Percentiles rank a stretch among this genome's conserved stretches.
These are phyloP conservation scores for Thalassiosira ordinaria DNA, from an alignment of 352 stramenopile species.

Conservation along the genomic window DNA sequence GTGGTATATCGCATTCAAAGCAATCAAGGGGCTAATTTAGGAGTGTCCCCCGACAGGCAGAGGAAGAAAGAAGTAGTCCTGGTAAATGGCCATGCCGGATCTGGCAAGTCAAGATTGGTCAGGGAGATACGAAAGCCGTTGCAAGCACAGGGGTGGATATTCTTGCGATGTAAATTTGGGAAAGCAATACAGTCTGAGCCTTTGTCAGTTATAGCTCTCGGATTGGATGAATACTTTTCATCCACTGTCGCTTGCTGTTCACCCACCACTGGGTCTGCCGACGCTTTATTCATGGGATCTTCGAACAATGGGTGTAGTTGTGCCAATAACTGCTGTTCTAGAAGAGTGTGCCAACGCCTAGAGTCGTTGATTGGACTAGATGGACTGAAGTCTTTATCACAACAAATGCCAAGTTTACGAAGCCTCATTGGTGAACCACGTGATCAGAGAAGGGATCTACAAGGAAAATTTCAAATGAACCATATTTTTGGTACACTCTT, in stretches of 20 bases:
- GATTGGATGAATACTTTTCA: constrained; percentile 42
- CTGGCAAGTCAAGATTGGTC: constrained; percentile 31
- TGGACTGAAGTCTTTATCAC: constrained; percentile 16
- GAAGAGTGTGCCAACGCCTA: constrained; percentile 14
- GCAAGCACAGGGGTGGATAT: constrained; percentile 21
- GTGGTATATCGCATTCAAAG: constrained; percentile 17
- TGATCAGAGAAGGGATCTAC: constrained; percentile 1
- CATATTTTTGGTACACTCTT: constrained; percentile 23
- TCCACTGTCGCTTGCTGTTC: neutral
- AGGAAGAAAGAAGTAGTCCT: constrained; percentile 27
- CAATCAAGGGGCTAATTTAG: neutral
- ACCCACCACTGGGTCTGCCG: neutral
- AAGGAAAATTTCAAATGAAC: neutral
- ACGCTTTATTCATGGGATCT: neutral
- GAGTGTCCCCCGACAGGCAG: neutral
- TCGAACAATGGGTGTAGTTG: constrained; percentile 9
- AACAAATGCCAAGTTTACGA: constrained; percentile 28
- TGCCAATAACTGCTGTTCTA: constrained; percentile 9
- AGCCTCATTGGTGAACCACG: constrained; percentile 12
- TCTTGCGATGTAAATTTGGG: constrained; percentile 43
- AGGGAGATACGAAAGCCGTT: constrained; percentile 33
- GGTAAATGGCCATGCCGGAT: constrained; percentile 19
- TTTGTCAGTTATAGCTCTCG: constrained; percentile 23
- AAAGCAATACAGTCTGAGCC: constrained; percentile 24
- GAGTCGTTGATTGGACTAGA: constrained; percentile 14